Evolutionary conservation across 2,329 filamentous ascomycete genomes (phyloP).

Genomic region (Alternaria infectoria): DNA sequence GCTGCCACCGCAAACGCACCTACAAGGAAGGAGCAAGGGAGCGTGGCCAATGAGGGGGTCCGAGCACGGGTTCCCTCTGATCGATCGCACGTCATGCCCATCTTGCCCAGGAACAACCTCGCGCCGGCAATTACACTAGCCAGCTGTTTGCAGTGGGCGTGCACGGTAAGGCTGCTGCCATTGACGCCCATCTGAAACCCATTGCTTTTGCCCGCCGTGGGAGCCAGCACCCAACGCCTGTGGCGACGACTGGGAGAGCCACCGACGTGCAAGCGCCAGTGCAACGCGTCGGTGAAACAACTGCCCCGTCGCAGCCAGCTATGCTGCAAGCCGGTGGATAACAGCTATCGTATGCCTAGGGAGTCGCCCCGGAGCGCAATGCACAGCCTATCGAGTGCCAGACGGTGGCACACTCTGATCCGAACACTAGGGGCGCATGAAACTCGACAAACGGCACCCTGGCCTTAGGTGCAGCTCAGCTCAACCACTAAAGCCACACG

Average conservation of each 20-base stretch:
- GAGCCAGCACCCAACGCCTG: not conserved
- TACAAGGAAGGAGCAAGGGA: constrained; percentile 38
- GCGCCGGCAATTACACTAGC: constrained; percentile 24
- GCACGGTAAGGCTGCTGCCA: constrained; percentile 18
- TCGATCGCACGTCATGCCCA: constrained; percentile 27
- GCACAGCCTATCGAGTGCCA: constrained; percentile 18
- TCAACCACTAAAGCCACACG: constrained; percentile 15
- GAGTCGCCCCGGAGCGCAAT: not conserved
- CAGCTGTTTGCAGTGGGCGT: constrained; percentile 28
- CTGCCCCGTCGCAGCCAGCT: constrained; percentile 10
- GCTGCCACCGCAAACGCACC: constrained; percentile 15
- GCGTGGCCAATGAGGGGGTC: constrained; percentile 26
- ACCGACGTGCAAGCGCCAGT: constrained; percentile 3
- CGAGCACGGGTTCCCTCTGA: constrained; percentile 24
- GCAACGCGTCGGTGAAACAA: constrained; percentile 24
- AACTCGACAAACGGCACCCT: constrained; percentile 22
- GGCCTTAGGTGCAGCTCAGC: constrained; percentile 13
- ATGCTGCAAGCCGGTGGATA: constrained; percentile 14
- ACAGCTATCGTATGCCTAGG: constrained; percentile 13
- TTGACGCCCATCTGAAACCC: constrained; percentile 19
- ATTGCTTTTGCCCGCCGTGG: constrained; percentile 8
- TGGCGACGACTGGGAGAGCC: not conserved
- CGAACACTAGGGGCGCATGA: constrained; percentile 22
- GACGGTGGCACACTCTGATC: constrained; percentile 6
- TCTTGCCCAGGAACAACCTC: constrained; percentile 23